Evolutionary conservation across 495 filamentous ascomycete species (phyloP).

Genomic region (Tuber magnatum): DNA sequence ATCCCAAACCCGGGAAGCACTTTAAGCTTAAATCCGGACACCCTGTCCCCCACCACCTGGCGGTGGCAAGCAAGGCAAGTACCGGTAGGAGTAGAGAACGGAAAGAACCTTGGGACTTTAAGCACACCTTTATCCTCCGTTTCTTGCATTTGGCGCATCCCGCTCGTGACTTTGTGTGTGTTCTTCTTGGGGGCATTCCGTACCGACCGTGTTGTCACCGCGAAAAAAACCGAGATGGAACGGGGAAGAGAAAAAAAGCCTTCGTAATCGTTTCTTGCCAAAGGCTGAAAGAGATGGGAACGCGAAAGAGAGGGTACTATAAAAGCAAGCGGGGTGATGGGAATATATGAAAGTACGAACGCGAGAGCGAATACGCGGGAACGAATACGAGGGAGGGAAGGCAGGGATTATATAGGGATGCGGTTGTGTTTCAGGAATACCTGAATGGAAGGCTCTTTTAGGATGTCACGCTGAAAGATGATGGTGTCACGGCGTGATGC

Average conservation of each 20-base stretch:
- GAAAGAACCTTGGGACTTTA: not conserved
- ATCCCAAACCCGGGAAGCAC: not conserved
- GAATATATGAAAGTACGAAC: constrained; percentile 8
- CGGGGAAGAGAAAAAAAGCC: not conserved
- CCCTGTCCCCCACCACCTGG: not conserved
- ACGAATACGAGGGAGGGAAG: constrained; percentile 5
- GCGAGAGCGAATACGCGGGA: constrained; percentile 20
- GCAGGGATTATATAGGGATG: not conserved
- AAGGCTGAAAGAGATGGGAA: not conserved
- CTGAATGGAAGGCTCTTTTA: not conserved
- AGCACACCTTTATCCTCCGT: constrained; percentile 55
- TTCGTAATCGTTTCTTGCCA: constrained; percentile 3
- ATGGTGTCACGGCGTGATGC: not conserved
- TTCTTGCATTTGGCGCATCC: constrained; percentile 57
- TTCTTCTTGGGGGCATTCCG: constrained; percentile 52
- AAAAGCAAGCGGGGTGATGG: not conserved
- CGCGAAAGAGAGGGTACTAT: not conserved
- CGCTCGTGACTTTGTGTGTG: constrained; percentile 57
- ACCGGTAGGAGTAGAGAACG: not conserved
- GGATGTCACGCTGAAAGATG: not conserved
- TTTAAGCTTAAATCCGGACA: not conserved
- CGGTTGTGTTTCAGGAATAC: not conserved
- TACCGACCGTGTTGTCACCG: not conserved
- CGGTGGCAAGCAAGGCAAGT: not conserved
- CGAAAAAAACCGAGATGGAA: not conserved